Evolutionary conservation across 768 basidiomycete species (phyloP).

Genomic region (Termitomyces sp.): DNA sequence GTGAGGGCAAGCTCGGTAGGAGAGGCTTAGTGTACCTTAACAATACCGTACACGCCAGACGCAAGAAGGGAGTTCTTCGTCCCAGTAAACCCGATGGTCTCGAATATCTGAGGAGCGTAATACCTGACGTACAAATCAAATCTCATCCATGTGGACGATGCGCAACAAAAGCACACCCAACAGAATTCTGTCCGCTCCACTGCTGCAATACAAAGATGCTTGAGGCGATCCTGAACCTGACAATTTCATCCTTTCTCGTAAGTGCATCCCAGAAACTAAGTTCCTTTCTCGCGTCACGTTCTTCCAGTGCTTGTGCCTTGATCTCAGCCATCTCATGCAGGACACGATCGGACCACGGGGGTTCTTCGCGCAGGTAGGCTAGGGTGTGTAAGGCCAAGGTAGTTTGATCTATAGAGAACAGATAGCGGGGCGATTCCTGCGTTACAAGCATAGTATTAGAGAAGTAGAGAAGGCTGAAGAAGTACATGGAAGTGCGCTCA

Average conservation of each 20-base stretch:
- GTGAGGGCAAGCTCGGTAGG: neutral
- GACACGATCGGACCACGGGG: slow-evolving; percentile 36
- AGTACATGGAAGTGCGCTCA: slow-evolving; percentile 4
- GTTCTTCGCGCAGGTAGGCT: slow-evolving; percentile 53
- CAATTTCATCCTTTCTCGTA: slow-evolving; percentile 71
- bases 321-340: slow-evolving; percentile 75
- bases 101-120: slow-evolving; percentile 71
- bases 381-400: slow-evolving; percentile 52
- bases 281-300: slow-evolving; percentile 57
- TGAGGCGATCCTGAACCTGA: slow-evolving; percentile 79
- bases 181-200: slow-evolving; percentile 81
- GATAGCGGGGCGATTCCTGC: slow-evolving; percentile 73
- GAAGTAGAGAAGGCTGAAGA: slow-evolving; percentile 15
- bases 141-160: neutral
- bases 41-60: slow-evolving; percentile 58
- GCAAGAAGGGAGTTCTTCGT: slow-evolving; percentile 59
- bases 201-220: slow-evolving; percentile 77
- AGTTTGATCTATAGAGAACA: slow-evolving; percentile 55
- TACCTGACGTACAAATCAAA: slow-evolving; percentile 30
- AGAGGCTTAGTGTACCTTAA: neutral
- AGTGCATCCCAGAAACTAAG: slow-evolving; percentile 67
- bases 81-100: slow-evolving; percentile 63
- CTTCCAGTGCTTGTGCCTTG: slow-evolving; percentile 72
- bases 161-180: slow-evolving; percentile 32
- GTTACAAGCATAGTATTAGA: neutral